Evolutionary conservation across 1,284 basidiomycete genomes (phyloP).

Genomic region (Ceratobasidium papillatum): DNA sequence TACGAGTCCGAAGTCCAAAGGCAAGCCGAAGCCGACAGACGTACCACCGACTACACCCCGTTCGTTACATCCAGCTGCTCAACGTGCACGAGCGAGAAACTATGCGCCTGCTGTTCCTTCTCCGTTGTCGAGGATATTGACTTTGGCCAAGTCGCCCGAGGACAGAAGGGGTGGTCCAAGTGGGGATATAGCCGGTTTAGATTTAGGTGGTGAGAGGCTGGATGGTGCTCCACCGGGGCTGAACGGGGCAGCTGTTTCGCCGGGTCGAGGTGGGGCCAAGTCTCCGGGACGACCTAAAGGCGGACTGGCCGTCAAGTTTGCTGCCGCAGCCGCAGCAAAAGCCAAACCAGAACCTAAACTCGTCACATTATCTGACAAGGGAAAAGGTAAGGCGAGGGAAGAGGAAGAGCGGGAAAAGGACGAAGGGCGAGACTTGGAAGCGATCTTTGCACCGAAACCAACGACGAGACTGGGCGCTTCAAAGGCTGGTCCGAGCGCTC

Average conservation of each 20-base stretch:
- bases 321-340: conserved; percentile 11
- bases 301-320: conserved; percentile 30
- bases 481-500: neutral
- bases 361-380: neutral
- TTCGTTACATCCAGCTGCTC: conserved; percentile 29
- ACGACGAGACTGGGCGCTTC: too few relatives aligned
- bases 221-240: neutral
- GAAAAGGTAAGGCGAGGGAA: conserved; percentile 17
- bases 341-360: neutral
- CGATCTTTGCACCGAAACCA: conserved; percentile 4
- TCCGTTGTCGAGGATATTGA: conserved; percentile 44
- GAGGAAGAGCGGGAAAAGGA: conserved; percentile 27
- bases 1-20: neutral
- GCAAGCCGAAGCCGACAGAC: too few relatives aligned
- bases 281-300: neutral
- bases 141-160: conserved; percentile 41
- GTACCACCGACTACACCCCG: conserved; percentile 15
- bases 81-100: conserved; percentile 18
- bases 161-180: neutral
- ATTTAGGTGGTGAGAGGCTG: neutral
- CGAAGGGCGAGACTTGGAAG: conserved; percentile 20
- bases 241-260: neutral
- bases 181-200: neutral
- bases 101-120: conserved; percentile 46
- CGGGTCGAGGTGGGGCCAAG: neutral